Evolutionary conservation across 371 early-diverging fungal species (phyloP), one percentile per base, ranked within the genome.

Genomic region (Syncephalastrum sp.): DNA sequence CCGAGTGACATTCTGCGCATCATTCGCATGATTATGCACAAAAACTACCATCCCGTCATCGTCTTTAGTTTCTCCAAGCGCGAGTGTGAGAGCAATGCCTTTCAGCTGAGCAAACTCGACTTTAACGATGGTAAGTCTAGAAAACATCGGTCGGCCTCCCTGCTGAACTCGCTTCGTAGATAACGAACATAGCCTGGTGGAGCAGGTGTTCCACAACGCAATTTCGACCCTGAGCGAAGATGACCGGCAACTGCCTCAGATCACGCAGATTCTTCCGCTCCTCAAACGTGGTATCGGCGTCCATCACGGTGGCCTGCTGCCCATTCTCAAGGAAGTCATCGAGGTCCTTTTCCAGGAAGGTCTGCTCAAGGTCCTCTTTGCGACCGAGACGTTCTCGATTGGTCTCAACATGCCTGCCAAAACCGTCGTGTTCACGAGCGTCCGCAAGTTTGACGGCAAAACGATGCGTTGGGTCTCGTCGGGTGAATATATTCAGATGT

Each of bases 361-460:
- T 42, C 75, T 99, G 49, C 67, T 99, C 41, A 99, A 99, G 80
- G 96, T 99, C 14, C 79, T 99, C 41, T 99, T 99, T 88, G 99
- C 99, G 41, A 99, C 99, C 1, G 99, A 99, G 72, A 99, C 99
- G 0, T 99, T 99, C 81, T 98, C 99, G 5, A 99, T 99, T 69
- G 99, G 99, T 47, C 73, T 99, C 50, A 99, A 99, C 82, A 99
- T 99, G 99, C 99, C 99, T 42, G 99, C 99, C 53, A 96, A 96
- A 69, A 98, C 99, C 1, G 99, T 99, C 14, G 93, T 99, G 3
- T 99, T 99, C 67, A 98, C 99, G 0, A 83, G 88, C 54, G 93
- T 98, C 12, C 91, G 92, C 63, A 99, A 99, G 66, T 99, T 90
- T 72, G 99, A 99, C 74, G 99, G 99, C 54, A 86, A 87, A 57